Percentiles rank a stretch among this genome's conserved stretches.
These are phyloP conservation scores for Trichoderma atroviride DNA, from an alignment of 2,329 filamentous ascomycete species.

Conservation along the genomic window DNA sequence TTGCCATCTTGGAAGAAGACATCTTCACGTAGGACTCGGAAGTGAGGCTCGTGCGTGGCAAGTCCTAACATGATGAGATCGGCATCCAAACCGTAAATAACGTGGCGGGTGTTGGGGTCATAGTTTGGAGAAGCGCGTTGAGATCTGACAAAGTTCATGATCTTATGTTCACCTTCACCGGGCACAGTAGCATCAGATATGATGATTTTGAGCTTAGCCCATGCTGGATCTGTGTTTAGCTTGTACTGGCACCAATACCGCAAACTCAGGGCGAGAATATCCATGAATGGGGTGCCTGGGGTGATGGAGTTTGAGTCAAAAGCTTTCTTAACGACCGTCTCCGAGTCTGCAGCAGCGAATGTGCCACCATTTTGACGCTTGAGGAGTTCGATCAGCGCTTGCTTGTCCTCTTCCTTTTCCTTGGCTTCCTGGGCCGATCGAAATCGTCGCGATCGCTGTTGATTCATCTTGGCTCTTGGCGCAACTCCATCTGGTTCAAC, in stretches of 20 bases:
- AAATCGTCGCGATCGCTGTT: conserved; percentile 94
- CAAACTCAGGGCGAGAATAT: conserved; percentile 84
- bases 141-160: conserved; percentile 96
- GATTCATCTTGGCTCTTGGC: conserved; percentile 98
- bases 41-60: conserved; percentile 95
- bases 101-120: conserved; percentile 94
- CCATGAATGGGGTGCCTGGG: conserved; percentile 98
- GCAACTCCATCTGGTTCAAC: conserved; percentile 80
- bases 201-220: conserved; percentile 95
- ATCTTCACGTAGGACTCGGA: conserved; percentile 93
- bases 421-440: conserved; percentile 91
- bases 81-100: conserved; percentile 96
- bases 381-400: conserved; percentile 82
- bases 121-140: conserved; percentile 89
- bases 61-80: conserved; percentile 98
- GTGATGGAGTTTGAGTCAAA: conserved; percentile 91
- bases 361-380: conserved; percentile 73
- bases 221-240: conserved; percentile 92
- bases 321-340: conserved; percentile 76
- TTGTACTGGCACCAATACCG: conserved; percentile 98
- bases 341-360: conserved; percentile 62
- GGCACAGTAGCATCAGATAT: conserved; percentile 98
- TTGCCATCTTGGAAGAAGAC: conserved; percentile 91
- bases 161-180: conserved; percentile 98
- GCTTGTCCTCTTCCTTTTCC: conserved; percentile 90